A percentile compares a stretch with the other conserved stretches of the same genome.
These are phyloP conservation scores for Syzygium syzygioides DNA, from an alignment of 441 rosid species.

Conservation along the genomic window DNA sequence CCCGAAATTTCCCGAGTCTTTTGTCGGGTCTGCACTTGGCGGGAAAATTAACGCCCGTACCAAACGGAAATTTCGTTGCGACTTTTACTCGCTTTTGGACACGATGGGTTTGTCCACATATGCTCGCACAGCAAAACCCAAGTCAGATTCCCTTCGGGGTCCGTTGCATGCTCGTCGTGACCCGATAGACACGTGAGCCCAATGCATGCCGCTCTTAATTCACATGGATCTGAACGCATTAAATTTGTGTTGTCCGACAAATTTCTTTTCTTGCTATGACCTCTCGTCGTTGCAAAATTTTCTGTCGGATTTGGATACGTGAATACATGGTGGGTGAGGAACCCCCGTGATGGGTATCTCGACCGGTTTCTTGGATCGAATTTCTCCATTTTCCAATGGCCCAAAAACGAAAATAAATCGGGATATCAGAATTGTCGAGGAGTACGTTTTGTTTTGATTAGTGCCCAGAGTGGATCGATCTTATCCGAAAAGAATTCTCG, in stretches of 20 bases:
- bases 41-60: background rate
- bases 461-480: background rate
- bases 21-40: background rate
- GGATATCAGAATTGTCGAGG: too few species aligned
- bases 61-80: background rate
- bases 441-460: background rate
- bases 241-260: accelerated
- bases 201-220: background rate
- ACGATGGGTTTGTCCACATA: background rate
- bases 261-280: background rate
- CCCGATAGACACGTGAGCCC: background rate
- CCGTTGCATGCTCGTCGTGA: background rate
- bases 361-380: background rate
- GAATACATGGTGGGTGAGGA: background rate
- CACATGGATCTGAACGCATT: accelerated
- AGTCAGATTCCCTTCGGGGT: background rate
- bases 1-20: background rate
- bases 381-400: background rate
- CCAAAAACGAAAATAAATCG: background rate
- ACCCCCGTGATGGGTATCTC: background rate
- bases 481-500: background rate
- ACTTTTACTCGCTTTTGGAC: background rate
- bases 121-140: background rate
- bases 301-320: background rate
- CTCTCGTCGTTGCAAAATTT: background rate